phyloP scores from a whole-genome alignment of 495 filamentous ascomycete genomes.

The Penicillium bialowiezense region DNA sequence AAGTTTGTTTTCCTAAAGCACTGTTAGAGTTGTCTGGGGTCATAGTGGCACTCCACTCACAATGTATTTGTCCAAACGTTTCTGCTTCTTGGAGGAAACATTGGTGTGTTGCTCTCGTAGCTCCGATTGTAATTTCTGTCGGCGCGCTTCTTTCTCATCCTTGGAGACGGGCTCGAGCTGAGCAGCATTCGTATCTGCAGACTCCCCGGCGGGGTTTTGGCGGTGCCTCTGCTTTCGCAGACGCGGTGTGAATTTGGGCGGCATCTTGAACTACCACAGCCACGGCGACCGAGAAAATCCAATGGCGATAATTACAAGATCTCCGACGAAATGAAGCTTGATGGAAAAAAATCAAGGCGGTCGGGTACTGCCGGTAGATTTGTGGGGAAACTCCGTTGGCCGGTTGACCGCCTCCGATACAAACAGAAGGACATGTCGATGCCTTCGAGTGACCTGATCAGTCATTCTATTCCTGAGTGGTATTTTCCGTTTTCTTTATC shows the following conservation, averaged over 20 bases:
- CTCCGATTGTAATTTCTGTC: slow-evolving; percentile 65
- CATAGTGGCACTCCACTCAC: slow-evolving; percentile 33
- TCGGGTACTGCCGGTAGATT: slow-evolving; percentile 17
- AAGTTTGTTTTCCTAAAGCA: slow-evolving; percentile 74
- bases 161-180: slow-evolving; percentile 68
- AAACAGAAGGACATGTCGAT: not conserved
- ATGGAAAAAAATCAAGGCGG: slow-evolving; percentile 30
- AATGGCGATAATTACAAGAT: slow-evolving; percentile 5
- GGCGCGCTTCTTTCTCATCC: slow-evolving; percentile 65
- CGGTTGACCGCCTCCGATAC: slow-evolving; percentile 12
- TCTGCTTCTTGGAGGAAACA: slow-evolving; percentile 87
- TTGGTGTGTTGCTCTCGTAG: slow-evolving; percentile 58
- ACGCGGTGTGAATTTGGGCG: slow-evolving; percentile 69
- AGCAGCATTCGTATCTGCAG: slow-evolving; percentile 64
- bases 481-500: not conserved
- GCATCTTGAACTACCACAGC: slow-evolving; percentile 47
- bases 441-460: not conserved
- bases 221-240: slow-evolving; percentile 71
- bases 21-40: slow-evolving; percentile 17
- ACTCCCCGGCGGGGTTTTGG: slow-evolving; percentile 35
- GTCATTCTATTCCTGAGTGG: not conserved
- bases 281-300: slow-evolving; percentile 13
- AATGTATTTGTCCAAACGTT: slow-evolving; percentile 95
- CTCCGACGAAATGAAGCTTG: slow-evolving; percentile 13
- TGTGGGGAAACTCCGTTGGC: slow-evolving; percentile 26